Evolutionary conservation across 805 yeast genomes (phyloP).

Genomic region (Metschnikowia matae): DNA sequence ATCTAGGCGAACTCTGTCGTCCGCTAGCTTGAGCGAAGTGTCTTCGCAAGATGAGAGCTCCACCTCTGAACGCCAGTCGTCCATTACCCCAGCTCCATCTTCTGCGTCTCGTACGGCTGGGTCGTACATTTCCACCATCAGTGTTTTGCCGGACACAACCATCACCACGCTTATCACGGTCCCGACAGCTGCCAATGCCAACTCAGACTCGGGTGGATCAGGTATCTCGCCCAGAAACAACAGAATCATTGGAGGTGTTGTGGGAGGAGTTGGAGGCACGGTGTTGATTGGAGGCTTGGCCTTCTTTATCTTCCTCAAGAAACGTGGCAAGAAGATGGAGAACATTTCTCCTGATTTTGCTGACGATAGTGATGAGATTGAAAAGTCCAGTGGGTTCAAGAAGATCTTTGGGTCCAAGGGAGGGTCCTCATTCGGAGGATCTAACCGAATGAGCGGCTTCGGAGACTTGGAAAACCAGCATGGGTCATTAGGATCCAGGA

Average conservation of each 20-base stretch:
- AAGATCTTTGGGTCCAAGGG: slow-evolving; percentile 29
- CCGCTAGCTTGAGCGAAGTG: slow-evolving; percentile 2
- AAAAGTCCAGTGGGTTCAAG: slow-evolving; percentile 23
- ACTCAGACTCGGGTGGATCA: slow-evolving; percentile 6
- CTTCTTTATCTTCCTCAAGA: slow-evolving; percentile 33
- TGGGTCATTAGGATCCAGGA: not conserved
- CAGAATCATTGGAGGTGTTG: slow-evolving; percentile 41
- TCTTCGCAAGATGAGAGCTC: slow-evolving; percentile 1
- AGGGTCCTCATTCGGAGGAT: slow-evolving; percentile 9
- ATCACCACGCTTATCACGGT: slow-evolving; percentile 38
- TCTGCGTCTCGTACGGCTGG: slow-evolving; percentile 5
- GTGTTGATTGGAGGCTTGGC: slow-evolving; percentile 37
- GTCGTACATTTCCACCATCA: slow-evolving; percentile 18
- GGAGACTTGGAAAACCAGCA: slow-evolving; percentile 28
- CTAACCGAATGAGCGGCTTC: slow-evolving; percentile 11
- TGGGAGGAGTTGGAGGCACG: slow-evolving; percentile 46
- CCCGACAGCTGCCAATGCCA: slow-evolving; percentile 28
- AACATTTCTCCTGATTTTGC: slow-evolving; percentile 45
- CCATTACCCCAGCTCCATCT: slow-evolving; percentile 7
- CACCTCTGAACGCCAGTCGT: not conserved
- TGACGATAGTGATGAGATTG: slow-evolving; percentile 24
- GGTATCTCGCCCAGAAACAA: slow-evolving; percentile 16
- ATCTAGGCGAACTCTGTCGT: slow-evolving; percentile 2
- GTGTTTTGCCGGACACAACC: slow-evolving; percentile 31
- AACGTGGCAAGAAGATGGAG: slow-evolving; percentile 27